Base-by-base conservation (phyloP, 345 rosid genomes). In the Eucalyptus leucophloia region DNA sequence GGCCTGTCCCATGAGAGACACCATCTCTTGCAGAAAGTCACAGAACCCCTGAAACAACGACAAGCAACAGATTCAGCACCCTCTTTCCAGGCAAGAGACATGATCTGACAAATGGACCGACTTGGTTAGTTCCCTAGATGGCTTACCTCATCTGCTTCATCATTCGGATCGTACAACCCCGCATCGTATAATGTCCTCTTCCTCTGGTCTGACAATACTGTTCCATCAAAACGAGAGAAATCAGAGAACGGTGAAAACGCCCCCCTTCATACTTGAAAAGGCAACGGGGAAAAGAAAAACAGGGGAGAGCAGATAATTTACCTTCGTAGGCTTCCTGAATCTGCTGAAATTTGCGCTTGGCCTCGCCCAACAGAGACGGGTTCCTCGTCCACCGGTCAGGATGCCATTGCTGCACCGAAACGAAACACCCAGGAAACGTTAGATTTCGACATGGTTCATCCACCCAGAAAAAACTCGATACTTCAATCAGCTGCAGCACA, bases 301-400 rank as follows among this genome's bases (percentile, higher is more conserved):
- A 30, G 87, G 37, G 56, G 60, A 26, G 3, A 17, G 37, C 47
- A 51, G 2, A 24, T 10, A 12, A 50, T 34, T 26, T 87, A 95
- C 95, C 95, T 50, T 95, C 92, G 91, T 96, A 93, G 4, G 96
- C 96, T 89, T 96, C 94, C 85, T 94, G 97, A 72, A 96, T 93
- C 80, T 93, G 92, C 92, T 95, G 96, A 90, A 96, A 96, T 77
- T 88, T 94, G 11, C 92, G 90, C 90, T 95, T 95, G 49, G 95
- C 95, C 88, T 92, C 80, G 34, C 92, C 88, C 88, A 91, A 88
- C 49, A 93, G 24, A 90, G 96, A 90, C 11, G 95, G 95, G 10
- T 90, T 91, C 65, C 86, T 92, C 4, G 93, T 88, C 97, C 94
- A 92, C 87, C 92, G 92, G 89, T 95, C 97, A 3, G 96, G 97